These are phyloP conservation scores for Termitomyces sp. DNA, from an alignment of 768 basidiomycete genomes.

Conservation along the genomic window DNA sequence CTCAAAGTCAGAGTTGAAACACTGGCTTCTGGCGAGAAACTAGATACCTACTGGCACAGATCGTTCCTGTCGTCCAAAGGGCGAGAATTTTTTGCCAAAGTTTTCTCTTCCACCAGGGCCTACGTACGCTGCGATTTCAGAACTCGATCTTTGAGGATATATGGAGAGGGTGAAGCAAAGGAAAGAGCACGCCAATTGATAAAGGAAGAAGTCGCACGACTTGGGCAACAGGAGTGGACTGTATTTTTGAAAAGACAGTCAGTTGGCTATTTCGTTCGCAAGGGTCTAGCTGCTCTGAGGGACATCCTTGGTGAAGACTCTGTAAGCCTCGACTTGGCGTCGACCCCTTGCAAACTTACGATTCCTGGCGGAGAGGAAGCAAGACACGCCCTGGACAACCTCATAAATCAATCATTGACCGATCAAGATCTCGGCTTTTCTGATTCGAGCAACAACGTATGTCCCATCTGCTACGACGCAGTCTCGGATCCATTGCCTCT, in stretches of 20 bases:
- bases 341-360: conserved; percentile 32
- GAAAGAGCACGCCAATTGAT: conserved; percentile 40
- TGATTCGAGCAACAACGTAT: conserved; percentile 19
- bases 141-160: conserved; percentile 36
- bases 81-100: conserved; percentile 27
- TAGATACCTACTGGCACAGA: conserved; percentile 46
- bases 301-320: conserved; percentile 51
- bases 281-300: conserved; percentile 42
- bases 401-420: conserved; percentile 36
- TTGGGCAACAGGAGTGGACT: conserved; percentile 37
- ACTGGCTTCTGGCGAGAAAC: conserved; percentile 42
- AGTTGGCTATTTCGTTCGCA: conserved; percentile 44
- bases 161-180: conserved; percentile 33
- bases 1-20: conserved; percentile 58
- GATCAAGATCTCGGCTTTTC: conserved; percentile 4
- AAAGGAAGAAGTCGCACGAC: conserved; percentile 38
- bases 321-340: conserved; percentile 36
- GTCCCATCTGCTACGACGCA: conserved; percentile 51
- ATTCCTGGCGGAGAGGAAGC: conserved; percentile 55
- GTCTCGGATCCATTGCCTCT: conserved; percentile 35
- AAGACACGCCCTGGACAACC: conserved; percentile 35
- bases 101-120: conserved; percentile 31
- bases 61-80: conserved; percentile 25
- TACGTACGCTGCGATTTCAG: conserved; percentile 43
- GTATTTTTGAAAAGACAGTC: conserved; percentile 30